These are phyloP conservation scores for Chamaecyparis obtusa DNA, from an alignment of 75 land plant species.

Conservation along the genomic window DNA sequence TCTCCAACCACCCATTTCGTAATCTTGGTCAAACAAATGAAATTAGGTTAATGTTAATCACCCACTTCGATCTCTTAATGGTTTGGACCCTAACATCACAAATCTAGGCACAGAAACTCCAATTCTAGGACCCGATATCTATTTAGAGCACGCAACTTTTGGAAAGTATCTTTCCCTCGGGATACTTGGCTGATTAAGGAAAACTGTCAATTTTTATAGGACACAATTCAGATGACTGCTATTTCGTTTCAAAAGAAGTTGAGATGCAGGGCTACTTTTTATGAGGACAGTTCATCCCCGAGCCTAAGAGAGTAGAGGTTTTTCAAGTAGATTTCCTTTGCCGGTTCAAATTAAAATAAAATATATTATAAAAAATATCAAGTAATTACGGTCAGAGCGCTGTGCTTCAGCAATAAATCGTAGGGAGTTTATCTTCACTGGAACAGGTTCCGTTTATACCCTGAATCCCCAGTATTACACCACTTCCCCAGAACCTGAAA, in stretches of 20 bases:
- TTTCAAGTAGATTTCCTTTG: no score
- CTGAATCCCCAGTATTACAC: not conserved
- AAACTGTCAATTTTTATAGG: not conserved
- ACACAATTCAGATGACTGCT: not conserved
- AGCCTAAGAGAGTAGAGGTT: not conserved
- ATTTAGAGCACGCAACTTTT: not conserved
- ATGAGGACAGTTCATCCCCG: not conserved
- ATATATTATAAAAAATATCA: not conserved
- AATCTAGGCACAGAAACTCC: not conserved
- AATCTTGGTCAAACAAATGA: not conserved
- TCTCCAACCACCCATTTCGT: not conserved
- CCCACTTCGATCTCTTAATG: not conserved
- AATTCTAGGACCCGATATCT: not conserved
- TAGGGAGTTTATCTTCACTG: not conserved
- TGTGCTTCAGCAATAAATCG: not conserved
- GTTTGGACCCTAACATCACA: not conserved
- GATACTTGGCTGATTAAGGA: not conserved
- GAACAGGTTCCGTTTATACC: not conserved
- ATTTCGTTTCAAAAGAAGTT: not conserved
- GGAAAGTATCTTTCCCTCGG: not conserved
- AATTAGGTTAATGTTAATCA: not conserved
- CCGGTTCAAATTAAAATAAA: not conserved
- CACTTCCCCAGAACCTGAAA: not conserved
- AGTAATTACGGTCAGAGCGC: not conserved
- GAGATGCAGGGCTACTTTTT: not conserved